A percentile compares a stretch with the other conserved stretches of the same genome.
Conservation (phyloP, 768 basidiomycete genomes). For the Pluteus cervinus region DNA sequence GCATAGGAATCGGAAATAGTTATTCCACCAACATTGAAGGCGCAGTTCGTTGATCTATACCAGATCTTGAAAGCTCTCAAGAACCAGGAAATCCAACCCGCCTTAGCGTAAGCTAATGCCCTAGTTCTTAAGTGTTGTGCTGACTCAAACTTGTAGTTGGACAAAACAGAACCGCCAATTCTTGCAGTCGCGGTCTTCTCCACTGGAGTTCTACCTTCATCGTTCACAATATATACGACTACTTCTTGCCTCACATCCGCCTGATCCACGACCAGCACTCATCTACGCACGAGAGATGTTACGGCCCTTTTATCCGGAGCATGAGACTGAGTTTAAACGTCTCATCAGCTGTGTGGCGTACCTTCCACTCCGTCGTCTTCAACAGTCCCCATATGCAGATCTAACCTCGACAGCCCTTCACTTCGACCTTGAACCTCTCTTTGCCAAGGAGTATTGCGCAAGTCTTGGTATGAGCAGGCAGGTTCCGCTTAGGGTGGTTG, state of each 20-base stretch:
- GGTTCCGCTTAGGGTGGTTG: constrained; percentile 81
- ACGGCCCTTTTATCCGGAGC: constrained; percentile 54
- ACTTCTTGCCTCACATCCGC: constrained; percentile 56
- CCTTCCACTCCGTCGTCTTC: constrained; percentile 61
- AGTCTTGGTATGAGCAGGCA: constrained; percentile 85
- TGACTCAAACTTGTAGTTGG: too few relatives aligned
- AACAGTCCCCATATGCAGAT: constrained; percentile 69
- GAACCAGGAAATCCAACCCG: constrained; percentile 62
- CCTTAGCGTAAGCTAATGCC: constrained; percentile 53
- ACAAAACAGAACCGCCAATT: constrained; percentile 58
- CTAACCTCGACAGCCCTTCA: constrained; percentile 68
- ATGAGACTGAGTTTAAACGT: constrained; percentile 59
- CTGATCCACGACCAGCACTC: constrained; percentile 54
- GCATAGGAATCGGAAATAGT: constrained; percentile 61
- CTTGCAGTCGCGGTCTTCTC: constrained; percentile 62
- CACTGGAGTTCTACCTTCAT: constrained; percentile 86
- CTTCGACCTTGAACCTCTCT: constrained; percentile 73
- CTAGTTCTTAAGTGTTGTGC: neutral
- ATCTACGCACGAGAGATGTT: constrained; percentile 69
- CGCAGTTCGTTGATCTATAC: constrained; percentile 66
- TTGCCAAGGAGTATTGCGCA: constrained; percentile 87
- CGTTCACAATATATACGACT: constrained; percentile 86
- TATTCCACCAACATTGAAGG: constrained; percentile 42
- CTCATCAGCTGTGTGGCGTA: constrained; percentile 67
- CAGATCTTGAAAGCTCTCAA: constrained; percentile 63